phyloP scores from a whole-genome alignment of 371 early-diverging fungal genomes.

The Phascolomyces articulosus region DNA sequence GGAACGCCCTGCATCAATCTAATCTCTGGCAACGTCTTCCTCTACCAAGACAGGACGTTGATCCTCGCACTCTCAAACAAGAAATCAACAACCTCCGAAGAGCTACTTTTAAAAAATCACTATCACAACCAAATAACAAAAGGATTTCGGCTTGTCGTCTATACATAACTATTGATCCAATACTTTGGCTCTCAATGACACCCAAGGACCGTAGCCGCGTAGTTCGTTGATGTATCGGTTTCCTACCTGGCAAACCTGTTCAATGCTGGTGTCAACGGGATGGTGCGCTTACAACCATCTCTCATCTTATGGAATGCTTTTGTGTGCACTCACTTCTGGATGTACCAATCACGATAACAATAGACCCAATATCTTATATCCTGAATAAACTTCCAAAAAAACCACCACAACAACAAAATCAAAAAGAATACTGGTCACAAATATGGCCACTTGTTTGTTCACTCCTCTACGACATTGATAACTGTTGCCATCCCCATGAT shows the following conservation, averaged over 20 bases:
- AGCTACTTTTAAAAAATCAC: neutral
- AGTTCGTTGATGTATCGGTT: neutral
- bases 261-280: neutral
- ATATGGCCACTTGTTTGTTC: neutral
- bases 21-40: neutral
- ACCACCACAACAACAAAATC: neutral
- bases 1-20: neutral
- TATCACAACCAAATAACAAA: neutral
- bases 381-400: neutral
- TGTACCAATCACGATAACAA: neutral
- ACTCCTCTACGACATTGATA: neutral
- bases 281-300: neutral
- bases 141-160: neutral
- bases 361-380: neutral
- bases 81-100: neutral
- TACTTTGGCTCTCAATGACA: slow-evolving; percentile 10
- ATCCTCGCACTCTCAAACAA: neutral
- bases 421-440: neutral
- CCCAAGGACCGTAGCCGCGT: neutral
- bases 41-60: neutral
- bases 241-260: neutral
- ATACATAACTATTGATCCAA: neutral
- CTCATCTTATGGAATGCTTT: neutral
- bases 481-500: neutral
- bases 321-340: neutral